Base-by-base conservation (phyloP, 768 basidiomycete genomes). In the Mycena galericulata region DNA sequence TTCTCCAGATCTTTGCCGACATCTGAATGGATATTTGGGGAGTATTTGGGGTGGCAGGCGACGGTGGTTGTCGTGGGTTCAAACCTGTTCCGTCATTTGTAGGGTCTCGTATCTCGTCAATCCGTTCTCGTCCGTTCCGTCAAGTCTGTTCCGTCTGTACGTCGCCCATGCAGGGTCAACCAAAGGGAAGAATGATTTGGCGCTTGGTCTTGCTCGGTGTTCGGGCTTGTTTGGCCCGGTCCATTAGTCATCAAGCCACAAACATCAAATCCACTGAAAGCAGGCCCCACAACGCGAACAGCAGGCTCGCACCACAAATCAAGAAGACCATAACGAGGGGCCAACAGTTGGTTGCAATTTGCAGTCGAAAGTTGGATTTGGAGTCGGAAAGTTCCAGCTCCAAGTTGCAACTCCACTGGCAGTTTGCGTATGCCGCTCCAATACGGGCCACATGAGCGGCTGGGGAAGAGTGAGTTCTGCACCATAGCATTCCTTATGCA, bases 401-500 rank as follows among this genome's bases (percentile, higher is more conserved):
- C 56, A 41, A 36, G n/a, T n/a, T 14, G 34, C 34, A 36, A 14
- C 64, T 51, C 57, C 56, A 41, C 30, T 41, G 38, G 36, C 60
- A 60, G 55, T n/a, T 18, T n/a, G 17, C 17, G 26, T 30, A 49
- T 51, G 49, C 60, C 54, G 41, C 40, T 30, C 60, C 60, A 41
- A 61, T 60, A 30, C 41, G 47, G 30, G 32, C 47, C 59, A 62
- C 61, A 50, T 62, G 60, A 51, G 40, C 60, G 60, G 34, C 41
- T 5, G 14, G 41, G 22, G 43, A n/a, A 11, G 26, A 27, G 8
- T 17, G 26, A 32, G 29, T 29, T 29, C 29, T 36, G 34, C 14
- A 7, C 34, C 34, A 36, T 14, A 36, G 8, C 34, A 36, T 14
- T 7, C 34, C n/a, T n/a, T n/a, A n/a, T n/a, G n/a, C n/a, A n/a